These are phyloP conservation scores for Elsinoe ampelina DNA, from an alignment of 2,329 filamentous ascomycete species.

Conservation along the genomic window DNA sequence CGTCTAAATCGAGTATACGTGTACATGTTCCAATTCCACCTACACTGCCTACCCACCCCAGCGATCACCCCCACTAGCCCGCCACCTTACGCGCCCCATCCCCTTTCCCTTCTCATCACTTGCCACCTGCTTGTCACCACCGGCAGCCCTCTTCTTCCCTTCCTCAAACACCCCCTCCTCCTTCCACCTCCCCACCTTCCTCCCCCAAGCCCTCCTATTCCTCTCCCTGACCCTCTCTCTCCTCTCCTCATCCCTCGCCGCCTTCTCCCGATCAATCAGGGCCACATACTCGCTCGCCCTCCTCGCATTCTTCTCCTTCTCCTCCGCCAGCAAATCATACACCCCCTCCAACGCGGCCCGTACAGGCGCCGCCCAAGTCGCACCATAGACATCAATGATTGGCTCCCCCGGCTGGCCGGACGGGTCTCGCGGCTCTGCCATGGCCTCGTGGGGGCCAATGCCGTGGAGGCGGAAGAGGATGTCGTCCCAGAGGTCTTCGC, in stretches of 20 bases:
- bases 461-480: conserved; percentile 24
- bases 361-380: conserved; percentile 27
- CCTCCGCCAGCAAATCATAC: conserved; percentile 5
- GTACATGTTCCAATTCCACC: neutral
- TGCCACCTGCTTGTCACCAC: neutral
- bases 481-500: conserved; percentile 44
- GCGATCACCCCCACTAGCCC: neutral
- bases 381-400: conserved; percentile 14
- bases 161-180: neutral
- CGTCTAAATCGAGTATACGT: neutral
- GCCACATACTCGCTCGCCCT: conserved; percentile 35
- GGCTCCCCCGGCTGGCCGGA: neutral
- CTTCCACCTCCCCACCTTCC: conserved; percentile 13
- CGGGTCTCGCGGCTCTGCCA: conserved; percentile 2
- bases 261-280: conserved; percentile 41
- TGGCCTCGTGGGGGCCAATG: conserved; percentile 1
- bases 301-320: conserved; percentile 23
- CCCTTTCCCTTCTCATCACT: neutral
- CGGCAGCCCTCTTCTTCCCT: neutral
- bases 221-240: conserved; percentile 16
- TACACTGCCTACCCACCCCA: no score
- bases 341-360: conserved; percentile 15
- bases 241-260: conserved; percentile 33
- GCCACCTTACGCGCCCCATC: neutral
- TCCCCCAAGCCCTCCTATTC: conserved; percentile 14